A percentile compares a stretch with the other conserved stretches of the same genome.
Conservation (phyloP, 2,329 filamentous ascomycete genomes). For the Dissoconium aciculare region DNA sequence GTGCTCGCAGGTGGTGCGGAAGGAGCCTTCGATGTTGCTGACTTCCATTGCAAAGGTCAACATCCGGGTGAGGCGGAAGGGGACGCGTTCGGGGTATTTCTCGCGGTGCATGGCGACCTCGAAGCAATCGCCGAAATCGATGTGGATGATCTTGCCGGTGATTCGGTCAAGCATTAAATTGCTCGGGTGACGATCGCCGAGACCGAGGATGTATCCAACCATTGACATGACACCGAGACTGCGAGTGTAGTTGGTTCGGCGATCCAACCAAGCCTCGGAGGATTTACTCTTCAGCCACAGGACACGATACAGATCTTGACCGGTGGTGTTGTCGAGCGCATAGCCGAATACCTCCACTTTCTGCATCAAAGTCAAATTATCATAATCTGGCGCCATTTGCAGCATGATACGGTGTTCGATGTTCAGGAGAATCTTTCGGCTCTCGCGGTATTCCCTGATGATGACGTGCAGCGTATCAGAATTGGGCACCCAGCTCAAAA, state of each 20-base stretch:
- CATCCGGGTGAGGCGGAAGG: constrained; percentile 96
- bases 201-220: constrained; percentile 97
- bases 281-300: constrained; percentile 98
- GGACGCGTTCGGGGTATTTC: constrained; percentile 94
- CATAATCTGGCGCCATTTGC: constrained; percentile 98
- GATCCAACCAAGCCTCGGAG: constrained; percentile 92
- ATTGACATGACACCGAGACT: constrained; percentile 99
- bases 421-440: constrained; percentile 90
- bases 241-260: constrained; percentile 95
- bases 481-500: constrained; percentile 93
- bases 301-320: constrained; percentile 93
- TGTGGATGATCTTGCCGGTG: constrained; percentile 94
- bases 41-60: constrained; percentile 99
- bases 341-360: constrained; percentile 99
- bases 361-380: constrained; percentile 97
- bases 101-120: constrained; percentile 99
- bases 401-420: constrained; percentile 99
- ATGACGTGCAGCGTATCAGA: constrained; percentile 93
- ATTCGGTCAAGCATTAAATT: constrained; percentile 95
- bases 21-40: constrained; percentile 97
- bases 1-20: constrained; percentile 93
- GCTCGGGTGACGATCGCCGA: constrained; percentile 92
- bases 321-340: constrained; percentile 95
- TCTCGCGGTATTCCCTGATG: constrained; percentile 94
- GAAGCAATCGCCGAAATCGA: constrained; percentile 98